Conservation (phyloP, 1,284 basidiomycete species). For the Naganishia albida region DNA sequence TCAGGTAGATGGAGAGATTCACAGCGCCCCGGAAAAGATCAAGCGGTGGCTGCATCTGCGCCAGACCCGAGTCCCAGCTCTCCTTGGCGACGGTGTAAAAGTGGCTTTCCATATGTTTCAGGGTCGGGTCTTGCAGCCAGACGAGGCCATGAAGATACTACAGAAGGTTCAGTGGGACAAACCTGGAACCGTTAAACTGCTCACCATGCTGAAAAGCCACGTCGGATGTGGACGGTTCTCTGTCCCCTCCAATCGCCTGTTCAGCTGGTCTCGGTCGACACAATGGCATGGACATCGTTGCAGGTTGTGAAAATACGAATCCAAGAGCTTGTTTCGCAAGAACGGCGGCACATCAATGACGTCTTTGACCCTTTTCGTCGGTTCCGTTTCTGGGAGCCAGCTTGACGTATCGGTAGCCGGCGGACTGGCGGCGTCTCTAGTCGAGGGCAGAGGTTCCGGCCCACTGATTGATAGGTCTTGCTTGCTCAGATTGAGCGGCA, state of each 20-base stretch:
- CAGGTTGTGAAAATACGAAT: conserved; percentile 5
- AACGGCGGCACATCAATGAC: conserved; percentile 18
- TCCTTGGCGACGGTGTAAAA: conserved; percentile 20
- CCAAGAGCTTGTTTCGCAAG: conserved; percentile 4
- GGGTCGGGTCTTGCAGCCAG: conserved; percentile 13
- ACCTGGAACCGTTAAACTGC: neutral
- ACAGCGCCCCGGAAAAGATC: conserved; percentile 13
- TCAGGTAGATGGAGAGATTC: conserved; percentile 9
- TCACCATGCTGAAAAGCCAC: conserved; percentile 25
- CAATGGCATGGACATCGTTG: conserved; percentile 6
- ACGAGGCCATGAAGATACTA: conserved; percentile 6
- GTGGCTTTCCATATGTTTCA: conserved; percentile 14
- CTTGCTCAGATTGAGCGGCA: neutral
- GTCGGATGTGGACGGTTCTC: conserved; percentile 13
- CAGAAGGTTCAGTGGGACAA: neutral
- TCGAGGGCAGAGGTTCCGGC: too few species aligned
- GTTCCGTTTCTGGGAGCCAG: neutral
- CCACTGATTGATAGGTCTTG: neutral
- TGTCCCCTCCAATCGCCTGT: neutral
- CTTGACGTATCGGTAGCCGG: neutral
- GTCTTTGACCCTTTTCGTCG: neutral
- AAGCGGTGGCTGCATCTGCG: conserved; percentile 2
- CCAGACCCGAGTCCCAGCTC: neutral
- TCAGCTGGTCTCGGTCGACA: neutral
- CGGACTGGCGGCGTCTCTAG: neutral